These are phyloP conservation scores for Gossypium australe DNA, from an alignment of 345 rosid genomes.

Conservation along the genomic window DNA sequence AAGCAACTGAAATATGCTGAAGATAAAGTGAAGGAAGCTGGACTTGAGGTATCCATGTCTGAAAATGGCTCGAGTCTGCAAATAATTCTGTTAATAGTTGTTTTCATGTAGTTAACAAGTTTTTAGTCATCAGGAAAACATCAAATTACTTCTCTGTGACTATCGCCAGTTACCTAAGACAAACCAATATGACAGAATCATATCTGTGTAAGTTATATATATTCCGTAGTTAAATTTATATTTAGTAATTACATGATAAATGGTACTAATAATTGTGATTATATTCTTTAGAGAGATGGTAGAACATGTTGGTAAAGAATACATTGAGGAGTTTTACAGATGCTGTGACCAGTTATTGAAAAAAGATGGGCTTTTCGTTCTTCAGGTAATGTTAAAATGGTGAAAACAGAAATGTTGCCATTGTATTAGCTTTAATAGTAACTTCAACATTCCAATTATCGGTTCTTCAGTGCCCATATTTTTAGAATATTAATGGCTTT, in stretches of 20 bases:
- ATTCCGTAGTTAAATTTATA: not conserved
- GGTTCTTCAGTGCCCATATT: not conserved
- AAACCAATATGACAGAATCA: constrained; percentile 65
- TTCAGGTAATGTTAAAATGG: constrained; percentile 48
- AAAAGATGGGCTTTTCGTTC: constrained; percentile 65
- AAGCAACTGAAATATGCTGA: constrained; percentile 73
- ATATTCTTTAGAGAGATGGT: constrained; percentile 65
- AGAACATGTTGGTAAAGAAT: constrained; percentile 87
- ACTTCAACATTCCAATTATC: not conserved
- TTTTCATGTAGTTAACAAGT: not conserved
- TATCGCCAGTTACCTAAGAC: constrained; percentile 64
- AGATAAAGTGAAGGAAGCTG: constrained; percentile 71
- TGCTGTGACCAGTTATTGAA: constrained; percentile 71
- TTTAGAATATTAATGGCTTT: too few species aligned
- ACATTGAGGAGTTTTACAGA: constrained; percentile 69
- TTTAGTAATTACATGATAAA: not conserved
- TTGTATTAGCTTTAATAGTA: not conserved
- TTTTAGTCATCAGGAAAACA: constrained; percentile 38
- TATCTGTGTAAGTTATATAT: constrained; percentile 44
- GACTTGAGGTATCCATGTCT: constrained; percentile 53
- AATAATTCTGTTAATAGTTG: not conserved
- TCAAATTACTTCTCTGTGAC: constrained; percentile 63
- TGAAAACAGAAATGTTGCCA: not conserved
- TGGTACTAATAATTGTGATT: not conserved
- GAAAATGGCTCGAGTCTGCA: not conserved